Conservation (phyloP, 2,329 filamentous ascomycete species). For the Aspergillus sp. region DNA sequence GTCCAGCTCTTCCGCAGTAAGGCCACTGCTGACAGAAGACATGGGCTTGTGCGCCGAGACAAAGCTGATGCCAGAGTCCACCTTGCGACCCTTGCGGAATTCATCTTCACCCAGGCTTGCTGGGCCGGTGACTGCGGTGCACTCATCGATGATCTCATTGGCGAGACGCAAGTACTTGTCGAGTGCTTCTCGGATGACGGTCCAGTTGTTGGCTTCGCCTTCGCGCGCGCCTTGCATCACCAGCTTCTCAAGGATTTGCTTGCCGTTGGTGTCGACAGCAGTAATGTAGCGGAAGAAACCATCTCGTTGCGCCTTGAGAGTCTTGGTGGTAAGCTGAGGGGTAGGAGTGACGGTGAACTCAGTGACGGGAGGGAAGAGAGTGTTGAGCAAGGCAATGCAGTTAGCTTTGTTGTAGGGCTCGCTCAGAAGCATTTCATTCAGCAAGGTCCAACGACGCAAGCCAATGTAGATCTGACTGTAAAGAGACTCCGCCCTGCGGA, state of each 20-base stretch:
- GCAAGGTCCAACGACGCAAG: slow-evolving; percentile 57
- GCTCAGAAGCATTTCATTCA: slow-evolving; percentile 56
- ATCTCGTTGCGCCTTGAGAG: slow-evolving; percentile 52
- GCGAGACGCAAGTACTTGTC: slow-evolving; percentile 53
- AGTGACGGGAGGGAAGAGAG: slow-evolving; percentile 54
- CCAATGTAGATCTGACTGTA: slow-evolving; percentile 58
- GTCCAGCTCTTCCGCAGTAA: slow-evolving; percentile 28
- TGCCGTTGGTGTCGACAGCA: slow-evolving; percentile 51
- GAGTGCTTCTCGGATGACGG: slow-evolving; percentile 41
- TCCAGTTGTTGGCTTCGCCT: slow-evolving; percentile 53
- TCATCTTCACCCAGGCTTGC: slow-evolving; percentile 29
- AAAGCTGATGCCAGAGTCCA: slow-evolving; percentile 60
- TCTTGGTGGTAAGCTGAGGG: slow-evolving; percentile 44
- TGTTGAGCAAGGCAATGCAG: slow-evolving; percentile 62
- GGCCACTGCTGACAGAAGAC: slow-evolving; percentile 34
- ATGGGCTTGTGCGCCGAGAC: slow-evolving; percentile 32
- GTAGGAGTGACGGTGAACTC: slow-evolving; percentile 41
- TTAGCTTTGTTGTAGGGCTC: slow-evolving; percentile 59
- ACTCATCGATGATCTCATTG: slow-evolving; percentile 58
- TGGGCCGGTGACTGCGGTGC: slow-evolving; percentile 43
- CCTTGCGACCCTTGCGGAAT: slow-evolving; percentile 47
- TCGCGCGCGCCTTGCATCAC: slow-evolving; percentile 47
- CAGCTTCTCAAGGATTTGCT: slow-evolving; percentile 46
- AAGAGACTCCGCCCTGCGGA: slow-evolving; percentile 46
- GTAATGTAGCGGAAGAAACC: slow-evolving; percentile 58